Percentiles rank a stretch among this genome's conserved stretches.
phyloP scores from a whole-genome alignment of 2,329 filamentous ascomycete genomes.

The Pseudocercospora macadamiae region DNA sequence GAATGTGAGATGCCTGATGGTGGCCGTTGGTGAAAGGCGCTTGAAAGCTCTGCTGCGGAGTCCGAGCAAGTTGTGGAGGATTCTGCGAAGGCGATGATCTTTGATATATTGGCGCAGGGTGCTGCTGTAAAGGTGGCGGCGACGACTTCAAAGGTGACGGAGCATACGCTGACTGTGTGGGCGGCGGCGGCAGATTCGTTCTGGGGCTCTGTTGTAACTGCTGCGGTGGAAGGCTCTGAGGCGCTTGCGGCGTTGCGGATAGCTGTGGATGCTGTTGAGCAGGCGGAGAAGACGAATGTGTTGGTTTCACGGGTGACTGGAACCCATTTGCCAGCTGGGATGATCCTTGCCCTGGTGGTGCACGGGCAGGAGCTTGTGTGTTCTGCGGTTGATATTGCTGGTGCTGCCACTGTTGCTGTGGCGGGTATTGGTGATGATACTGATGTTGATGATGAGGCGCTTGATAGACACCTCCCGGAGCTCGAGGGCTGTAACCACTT shows the following conservation, averaged over 20 bases:
- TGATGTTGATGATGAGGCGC: slow-evolving; percentile 19
- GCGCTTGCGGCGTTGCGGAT: slow-evolving; percentile 13
- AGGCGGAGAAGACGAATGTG: slow-evolving; percentile 25
- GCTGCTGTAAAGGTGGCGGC: slow-evolving; percentile 21
- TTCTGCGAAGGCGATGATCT: slow-evolving; percentile 9
- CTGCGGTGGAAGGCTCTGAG: slow-evolving; percentile 3
- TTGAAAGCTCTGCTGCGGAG: slow-evolving; percentile 10
- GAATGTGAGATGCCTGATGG: slow-evolving; percentile 7
- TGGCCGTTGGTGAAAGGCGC: slow-evolving; percentile 21
- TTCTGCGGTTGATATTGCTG: slow-evolving; percentile 19
- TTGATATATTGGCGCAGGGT: neutral
- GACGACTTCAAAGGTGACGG: slow-evolving; percentile 39
- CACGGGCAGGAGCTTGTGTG: slow-evolving; percentile 14
- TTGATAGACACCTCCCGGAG: slow-evolving; percentile 1
- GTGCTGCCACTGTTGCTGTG: slow-evolving; percentile 23
- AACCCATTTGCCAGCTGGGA: slow-evolving; percentile 37
- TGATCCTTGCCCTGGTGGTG: slow-evolving; percentile 24
- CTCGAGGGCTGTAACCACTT: slow-evolving; percentile 15
- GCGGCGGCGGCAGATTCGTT: slow-evolving; percentile 37
- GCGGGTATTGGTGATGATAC: slow-evolving; percentile 21
- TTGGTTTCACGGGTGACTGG: slow-evolving; percentile 32
- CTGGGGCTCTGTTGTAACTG: slow-evolving; percentile 33
- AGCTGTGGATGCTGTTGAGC: slow-evolving; percentile 21
- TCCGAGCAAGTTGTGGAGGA: slow-evolving; percentile 14
- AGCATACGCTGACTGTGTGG: slow-evolving; percentile 23